Percentiles rank a stretch among this genome's conserved stretches.
phyloP scores from a whole-genome alignment of 2,329 filamentous ascomycete genomes.

The Cordyceps sp. region DNA sequence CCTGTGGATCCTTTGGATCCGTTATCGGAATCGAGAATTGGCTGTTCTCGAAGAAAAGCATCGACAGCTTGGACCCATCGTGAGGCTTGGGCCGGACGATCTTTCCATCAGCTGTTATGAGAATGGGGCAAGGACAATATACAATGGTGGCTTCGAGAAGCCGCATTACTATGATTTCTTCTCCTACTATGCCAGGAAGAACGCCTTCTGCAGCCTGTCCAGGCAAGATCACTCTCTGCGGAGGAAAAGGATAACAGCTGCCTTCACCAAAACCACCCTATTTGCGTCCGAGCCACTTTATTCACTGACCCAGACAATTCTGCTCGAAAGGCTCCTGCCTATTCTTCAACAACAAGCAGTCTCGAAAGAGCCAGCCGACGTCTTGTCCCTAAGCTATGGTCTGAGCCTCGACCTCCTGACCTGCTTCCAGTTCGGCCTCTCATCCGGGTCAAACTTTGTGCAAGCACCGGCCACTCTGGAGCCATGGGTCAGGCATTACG shows the following conservation, averaged over 20 bases:
- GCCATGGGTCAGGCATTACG: neutral
- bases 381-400: neutral
- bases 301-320: neutral
- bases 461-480: neutral
- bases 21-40: neutral
- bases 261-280: neutral
- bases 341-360: neutral
- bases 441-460: neutral
- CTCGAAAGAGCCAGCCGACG: neutral
- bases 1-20: neutral
- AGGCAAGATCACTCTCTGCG: neutral
- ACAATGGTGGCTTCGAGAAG: slow-evolving; percentile 1
- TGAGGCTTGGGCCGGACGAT: neutral
- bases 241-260: slow-evolving; percentile 1
- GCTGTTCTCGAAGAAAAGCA: slow-evolving; percentile 1
- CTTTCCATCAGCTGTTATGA: slow-evolving; percentile 1
- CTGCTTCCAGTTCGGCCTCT: neutral
- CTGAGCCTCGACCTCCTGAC: neutral
- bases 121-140: neutral
- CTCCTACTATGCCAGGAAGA: neutral
- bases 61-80: neutral
- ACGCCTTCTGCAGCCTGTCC: slow-evolving; percentile 1
- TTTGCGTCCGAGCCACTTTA: neutral
- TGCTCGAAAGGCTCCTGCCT: neutral
- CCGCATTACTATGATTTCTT: slow-evolving; percentile 1